Base-by-base conservation (phyloP, 1,284 basidiomycete species). In the Chalciporus sp. region DNA sequence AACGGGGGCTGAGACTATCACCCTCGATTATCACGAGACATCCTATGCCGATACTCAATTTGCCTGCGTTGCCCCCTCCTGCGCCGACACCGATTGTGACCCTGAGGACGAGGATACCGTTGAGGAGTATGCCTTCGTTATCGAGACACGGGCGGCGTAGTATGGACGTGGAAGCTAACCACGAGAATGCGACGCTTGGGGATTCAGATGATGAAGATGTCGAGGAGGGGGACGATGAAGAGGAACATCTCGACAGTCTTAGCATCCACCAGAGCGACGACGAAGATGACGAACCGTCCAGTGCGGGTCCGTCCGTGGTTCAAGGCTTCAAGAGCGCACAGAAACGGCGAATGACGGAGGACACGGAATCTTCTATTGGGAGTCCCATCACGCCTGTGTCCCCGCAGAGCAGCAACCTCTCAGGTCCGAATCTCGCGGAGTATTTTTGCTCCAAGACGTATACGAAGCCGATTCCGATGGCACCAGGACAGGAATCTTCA, bases 61-160 rank as follows among this genome's bases (percentile, higher is more conserved):
- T 61, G 37, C 62, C 58, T 35, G 39, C 51, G 42, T 51, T 64
- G 35, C 68, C 58, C 20, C 56, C 48, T 26, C 56, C 49, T 51
- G 57, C 47, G 45, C 60, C 55, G 61, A 52, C 47, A 57, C 47
- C 56, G 45, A 53, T 54, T n/a, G 14, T 64, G 41, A 49, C 57
- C 2, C 61, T 63, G 39, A 66, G 56, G 41, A 51, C 50, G 29
- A 61, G 53, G 10, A 61, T 61, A 23, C 68, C 74, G 5, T 57
- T 83, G 47, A 71, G 75, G 35, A 79, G 73, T 55, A 74, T 84
- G 64, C 82, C 82, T 19, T 78, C 76, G 23, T 61, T 85, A 48
- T 76, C 76, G 23, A 74, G 75, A 70, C 72, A 76, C 47, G 80
- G 80, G 16, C 65, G 59, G 19, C 67, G 64, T 53, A 66, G 71